These are phyloP conservation scores for Epichloe gansuensis DNA, from an alignment of 2,329 filamentous ascomycete species.

Conservation along the genomic window DNA sequence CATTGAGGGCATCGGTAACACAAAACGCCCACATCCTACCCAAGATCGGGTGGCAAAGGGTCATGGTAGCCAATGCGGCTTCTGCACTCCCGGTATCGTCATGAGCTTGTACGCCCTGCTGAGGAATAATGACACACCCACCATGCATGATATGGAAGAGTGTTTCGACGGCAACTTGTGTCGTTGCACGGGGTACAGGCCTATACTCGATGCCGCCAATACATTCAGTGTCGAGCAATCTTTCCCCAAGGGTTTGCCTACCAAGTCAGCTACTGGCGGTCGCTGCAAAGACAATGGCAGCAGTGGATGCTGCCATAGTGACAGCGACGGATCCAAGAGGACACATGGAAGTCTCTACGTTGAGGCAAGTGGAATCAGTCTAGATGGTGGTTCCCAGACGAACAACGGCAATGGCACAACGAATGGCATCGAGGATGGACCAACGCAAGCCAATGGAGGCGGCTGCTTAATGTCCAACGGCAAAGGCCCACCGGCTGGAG, in stretches of 20 bases:
- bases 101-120: constrained; percentile 94
- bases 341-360: background rate
- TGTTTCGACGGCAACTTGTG: constrained; percentile 96
- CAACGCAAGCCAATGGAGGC: constrained; percentile 19
- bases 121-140: constrained; percentile 67
- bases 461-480: constrained; percentile 63
- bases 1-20: constrained; percentile 86
- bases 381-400: too few relatives aligned
- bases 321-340: constrained; percentile 13
- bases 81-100: constrained; percentile 95
- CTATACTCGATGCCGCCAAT: constrained; percentile 87
- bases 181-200: constrained; percentile 86
- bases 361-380: background rate
- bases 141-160: constrained; percentile 78
- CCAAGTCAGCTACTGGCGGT: background rate
- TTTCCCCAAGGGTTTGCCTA: constrained; percentile 13
- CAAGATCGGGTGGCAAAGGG: constrained; percentile 85
- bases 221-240: constrained; percentile 56
- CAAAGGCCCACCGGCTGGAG: constrained; percentile 25
- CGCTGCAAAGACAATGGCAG: constrained; percentile 2
- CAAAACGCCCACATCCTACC: constrained; percentile 72
- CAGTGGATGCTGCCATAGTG: constrained; percentile 33
- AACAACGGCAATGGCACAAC: background rate
- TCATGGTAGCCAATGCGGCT: constrained; percentile 86
- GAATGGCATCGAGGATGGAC: background rate